These are phyloP conservation scores for Melampsora americana DNA, from an alignment of 1,284 basidiomycete species.

Conservation along the genomic window DNA sequence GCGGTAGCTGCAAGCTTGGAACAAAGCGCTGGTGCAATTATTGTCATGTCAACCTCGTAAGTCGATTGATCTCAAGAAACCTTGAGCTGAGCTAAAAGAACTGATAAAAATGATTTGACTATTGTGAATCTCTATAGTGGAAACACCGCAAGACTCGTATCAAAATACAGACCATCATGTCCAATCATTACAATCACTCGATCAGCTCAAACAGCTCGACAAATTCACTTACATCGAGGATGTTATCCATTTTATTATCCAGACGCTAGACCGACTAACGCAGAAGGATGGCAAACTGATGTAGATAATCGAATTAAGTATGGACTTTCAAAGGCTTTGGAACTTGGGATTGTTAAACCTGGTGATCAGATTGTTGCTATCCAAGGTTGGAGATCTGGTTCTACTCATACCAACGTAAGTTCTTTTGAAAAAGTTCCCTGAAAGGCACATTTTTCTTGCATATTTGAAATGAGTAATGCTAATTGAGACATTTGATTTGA, in stretches of 20 bases:
- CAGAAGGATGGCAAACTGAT: slow-evolving; percentile 95
- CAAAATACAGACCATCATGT: slow-evolving; percentile 90
- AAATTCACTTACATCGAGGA: slow-evolving; percentile 93
- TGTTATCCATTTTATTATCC: slow-evolving; percentile 97
- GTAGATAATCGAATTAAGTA: slow-evolving; percentile 89
- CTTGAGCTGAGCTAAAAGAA: neutral
- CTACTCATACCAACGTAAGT: slow-evolving; percentile 69
- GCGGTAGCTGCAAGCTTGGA: slow-evolving; percentile 91
- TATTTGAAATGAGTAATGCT: neutral
- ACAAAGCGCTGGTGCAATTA: slow-evolving; percentile 86
- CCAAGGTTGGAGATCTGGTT: slow-evolving; percentile 97
- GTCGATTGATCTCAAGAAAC: neutral
- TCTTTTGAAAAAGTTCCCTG: no score
- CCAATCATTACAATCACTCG: slow-evolving; percentile 97
- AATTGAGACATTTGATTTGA: neutral
- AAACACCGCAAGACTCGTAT: slow-evolving; percentile 90
- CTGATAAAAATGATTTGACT: neutral
- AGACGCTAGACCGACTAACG: slow-evolving; percentile 79
- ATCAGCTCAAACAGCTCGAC: slow-evolving; percentile 89
- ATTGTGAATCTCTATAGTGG: slow-evolving; percentile 60
- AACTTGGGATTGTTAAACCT: slow-evolving; percentile 80
- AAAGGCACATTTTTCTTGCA: neutral
- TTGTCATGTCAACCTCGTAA: slow-evolving; percentile 79
- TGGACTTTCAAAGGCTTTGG: slow-evolving; percentile 82
- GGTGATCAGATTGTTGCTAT: slow-evolving; percentile 89